These are phyloP conservation scores for Phytophthora vignae DNA, from an alignment of 352 stramenopile genomes.

Conservation along the genomic window DNA sequence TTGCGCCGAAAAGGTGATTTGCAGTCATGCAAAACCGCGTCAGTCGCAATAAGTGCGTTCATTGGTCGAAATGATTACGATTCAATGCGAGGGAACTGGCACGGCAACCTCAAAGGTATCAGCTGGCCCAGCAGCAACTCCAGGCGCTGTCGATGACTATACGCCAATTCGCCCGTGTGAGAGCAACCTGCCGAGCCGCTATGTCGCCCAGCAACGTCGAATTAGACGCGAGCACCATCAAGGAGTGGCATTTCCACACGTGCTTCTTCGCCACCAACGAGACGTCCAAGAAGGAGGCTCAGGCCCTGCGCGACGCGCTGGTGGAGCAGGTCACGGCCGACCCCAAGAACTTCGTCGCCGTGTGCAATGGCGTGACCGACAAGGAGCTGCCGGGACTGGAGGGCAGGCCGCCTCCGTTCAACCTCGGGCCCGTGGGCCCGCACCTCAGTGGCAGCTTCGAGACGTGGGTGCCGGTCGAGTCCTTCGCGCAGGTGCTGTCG, in stretches of 20 bases:
- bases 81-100: neutral
- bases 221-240: conserved; percentile 36
- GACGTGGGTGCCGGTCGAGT: conserved; percentile 72
- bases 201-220: conserved; percentile 24
- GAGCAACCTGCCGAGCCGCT: neutral
- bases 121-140: too few species aligned
- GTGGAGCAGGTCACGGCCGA: conserved; percentile 51
- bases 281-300: conserved; percentile 46
- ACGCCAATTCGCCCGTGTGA: conserved; percentile 1
- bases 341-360: conserved; percentile 62
- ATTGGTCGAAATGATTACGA: conserved; percentile 23
- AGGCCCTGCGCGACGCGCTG: conserved; percentile 53
- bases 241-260: conserved; percentile 84
- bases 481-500: conserved; percentile 60
- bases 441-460: conserved; percentile 77
- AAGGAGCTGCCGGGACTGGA: conserved; percentile 45
- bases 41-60: conserved; percentile 15
- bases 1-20: conserved; percentile 19
- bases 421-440: conserved; percentile 63
- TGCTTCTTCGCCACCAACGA: conserved; percentile 69
- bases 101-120: too few species aligned
- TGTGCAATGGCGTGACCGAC: conserved; percentile 56
- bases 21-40: conserved; percentile 24
- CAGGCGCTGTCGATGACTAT: too few species aligned
- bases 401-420: conserved; percentile 50